phyloP scores from a whole-genome alignment of 768 basidiomycete species.

The Lactarius psammicola region DNA sequence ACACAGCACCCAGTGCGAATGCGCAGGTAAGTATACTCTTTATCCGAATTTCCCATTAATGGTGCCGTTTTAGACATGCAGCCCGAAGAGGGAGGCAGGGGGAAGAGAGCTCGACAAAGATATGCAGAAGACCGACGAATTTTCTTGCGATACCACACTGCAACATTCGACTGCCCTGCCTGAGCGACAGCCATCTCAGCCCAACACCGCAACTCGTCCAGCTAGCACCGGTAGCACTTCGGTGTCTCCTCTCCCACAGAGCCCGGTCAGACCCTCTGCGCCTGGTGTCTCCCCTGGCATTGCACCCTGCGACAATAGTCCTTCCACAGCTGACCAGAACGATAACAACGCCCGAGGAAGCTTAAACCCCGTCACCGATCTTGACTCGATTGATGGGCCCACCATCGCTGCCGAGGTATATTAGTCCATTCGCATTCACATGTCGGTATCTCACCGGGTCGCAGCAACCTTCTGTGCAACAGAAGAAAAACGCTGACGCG shows the following conservation, averaged over 20 bases:
- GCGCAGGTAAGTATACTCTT: slow-evolving; percentile 1
- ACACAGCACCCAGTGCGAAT: background rate
- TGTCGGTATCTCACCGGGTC: background rate
- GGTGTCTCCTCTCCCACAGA: slow-evolving; percentile 28
- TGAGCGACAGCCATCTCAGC: slow-evolving; percentile 28
- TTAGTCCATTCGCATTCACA: background rate
- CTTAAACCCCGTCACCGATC: background rate
- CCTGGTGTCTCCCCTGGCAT: slow-evolving; percentile 36
- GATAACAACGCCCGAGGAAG: slow-evolving; percentile 5
- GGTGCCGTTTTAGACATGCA: background rate
- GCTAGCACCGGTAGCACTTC: slow-evolving; percentile 24
- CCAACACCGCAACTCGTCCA: slow-evolving; percentile 37
- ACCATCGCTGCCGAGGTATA: slow-evolving; percentile 12
- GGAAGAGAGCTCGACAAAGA: background rate
- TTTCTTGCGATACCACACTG: background rate
- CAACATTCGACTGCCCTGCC: background rate
- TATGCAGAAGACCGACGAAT: background rate
- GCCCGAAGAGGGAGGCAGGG: background rate
- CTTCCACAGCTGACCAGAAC: background rate
- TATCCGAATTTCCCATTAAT: background rate
- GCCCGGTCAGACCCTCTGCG: slow-evolving; percentile 35
- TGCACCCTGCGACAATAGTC: slow-evolving; percentile 36
- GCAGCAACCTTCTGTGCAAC: background rate
- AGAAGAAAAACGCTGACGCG: background rate
- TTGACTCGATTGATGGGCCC: slow-evolving; percentile 12